These are phyloP conservation scores for Trichoderma reesei DNA, from an alignment of 495 filamentous ascomycete species.

Conservation along the genomic window DNA sequence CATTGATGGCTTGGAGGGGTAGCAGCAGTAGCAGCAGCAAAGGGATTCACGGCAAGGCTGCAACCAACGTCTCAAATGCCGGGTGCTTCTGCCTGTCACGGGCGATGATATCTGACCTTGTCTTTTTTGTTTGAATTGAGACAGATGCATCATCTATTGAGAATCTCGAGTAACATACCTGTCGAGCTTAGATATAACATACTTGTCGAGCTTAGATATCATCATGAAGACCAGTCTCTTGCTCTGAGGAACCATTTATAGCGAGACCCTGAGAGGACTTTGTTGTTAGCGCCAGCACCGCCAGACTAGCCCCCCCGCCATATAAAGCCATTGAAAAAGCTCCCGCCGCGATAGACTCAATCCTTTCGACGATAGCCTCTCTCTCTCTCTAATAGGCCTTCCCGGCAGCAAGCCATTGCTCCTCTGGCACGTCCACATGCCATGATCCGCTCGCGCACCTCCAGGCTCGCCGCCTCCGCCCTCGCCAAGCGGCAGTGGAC, in stretches of 20 bases:
- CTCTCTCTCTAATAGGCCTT: background rate
- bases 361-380: background rate
- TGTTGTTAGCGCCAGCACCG: background rate
- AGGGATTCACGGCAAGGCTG: background rate
- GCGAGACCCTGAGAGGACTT: background rate
- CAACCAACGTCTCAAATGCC: background rate
- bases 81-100: no score
- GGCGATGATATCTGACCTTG: no score
- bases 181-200: no score
- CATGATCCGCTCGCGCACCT: background rate
- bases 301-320: background rate
- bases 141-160: no score
- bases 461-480: conserved; percentile 4
- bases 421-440: background rate
- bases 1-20: background rate
- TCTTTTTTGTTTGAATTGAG: no score
- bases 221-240: no score
- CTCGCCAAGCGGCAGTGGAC: background rate
- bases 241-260: no score
- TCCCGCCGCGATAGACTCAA: background rate
- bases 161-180: no score
- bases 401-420: background rate
- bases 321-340: background rate
- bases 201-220: no score
- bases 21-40: background rate